These are phyloP conservation scores for Aciculosporium take DNA, from an alignment of 2,329 filamentous ascomycete genomes.

Conservation along the genomic window DNA sequence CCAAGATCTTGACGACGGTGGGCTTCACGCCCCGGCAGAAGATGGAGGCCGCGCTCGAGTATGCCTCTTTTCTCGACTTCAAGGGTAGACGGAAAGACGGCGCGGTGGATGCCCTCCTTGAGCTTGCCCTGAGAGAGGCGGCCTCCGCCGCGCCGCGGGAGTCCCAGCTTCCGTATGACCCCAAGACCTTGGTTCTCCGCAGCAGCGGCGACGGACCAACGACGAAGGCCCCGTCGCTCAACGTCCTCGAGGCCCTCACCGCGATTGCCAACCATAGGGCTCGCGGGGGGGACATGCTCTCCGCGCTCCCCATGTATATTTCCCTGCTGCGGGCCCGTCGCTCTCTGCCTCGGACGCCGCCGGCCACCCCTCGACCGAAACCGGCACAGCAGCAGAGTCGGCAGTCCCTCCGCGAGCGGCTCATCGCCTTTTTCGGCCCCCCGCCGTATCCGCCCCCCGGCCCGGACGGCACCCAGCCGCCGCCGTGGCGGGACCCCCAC, in stretches of 20 bases:
- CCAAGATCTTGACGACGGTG: conserved; percentile 64
- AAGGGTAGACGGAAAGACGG: conserved; percentile 51
- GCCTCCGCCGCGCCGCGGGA: conserved; percentile 43
- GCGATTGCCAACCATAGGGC: conserved; percentile 69
- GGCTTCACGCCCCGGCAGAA: conserved; percentile 70
- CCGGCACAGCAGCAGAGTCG: conserved; percentile 5
- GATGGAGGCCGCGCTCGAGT: conserved; percentile 67
- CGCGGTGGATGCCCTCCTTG: conserved; percentile 59
- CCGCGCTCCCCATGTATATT: conserved; percentile 70
- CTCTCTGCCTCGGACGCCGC: conserved; percentile 31
- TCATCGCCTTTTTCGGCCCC: conserved; percentile 20
- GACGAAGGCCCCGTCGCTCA: conserved; percentile 52
- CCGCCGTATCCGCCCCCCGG: conserved; percentile 58
- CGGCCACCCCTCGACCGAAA: conserved; percentile 8
- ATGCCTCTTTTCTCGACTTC: conserved; percentile 73
- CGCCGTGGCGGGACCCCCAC: conserved; percentile 47
- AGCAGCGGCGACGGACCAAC: conserved; percentile 32
- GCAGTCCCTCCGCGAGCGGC: conserved; percentile 9
- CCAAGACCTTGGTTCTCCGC: conserved; percentile 48
- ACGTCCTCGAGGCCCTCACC: conserved; percentile 62
- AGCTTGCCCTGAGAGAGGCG: conserved; percentile 64
- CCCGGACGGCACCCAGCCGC: conserved; percentile 51
- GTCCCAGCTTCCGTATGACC: conserved; percentile 34
- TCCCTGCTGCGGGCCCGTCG: conserved; percentile 71
- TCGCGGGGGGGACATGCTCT: conserved; percentile 46